These are phyloP conservation scores for Nepenthes mirabilis DNA, from an alignment of 148 eudicot genomes.

Conservation along the genomic window DNA sequence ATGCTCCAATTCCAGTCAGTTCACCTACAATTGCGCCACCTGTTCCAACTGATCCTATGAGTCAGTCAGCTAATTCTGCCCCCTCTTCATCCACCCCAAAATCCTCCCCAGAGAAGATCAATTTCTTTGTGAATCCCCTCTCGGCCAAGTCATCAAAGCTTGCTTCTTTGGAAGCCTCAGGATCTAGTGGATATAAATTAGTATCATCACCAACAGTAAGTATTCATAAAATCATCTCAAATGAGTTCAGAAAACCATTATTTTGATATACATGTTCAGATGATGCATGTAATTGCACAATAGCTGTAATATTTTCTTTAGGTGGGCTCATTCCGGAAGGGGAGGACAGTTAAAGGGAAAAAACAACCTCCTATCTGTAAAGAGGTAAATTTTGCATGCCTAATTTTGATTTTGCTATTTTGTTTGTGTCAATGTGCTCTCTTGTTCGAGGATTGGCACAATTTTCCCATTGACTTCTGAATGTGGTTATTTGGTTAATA, in stretches of 20 bases:
- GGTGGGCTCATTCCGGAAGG: conserved; percentile 82
- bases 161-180: conserved; percentile 82
- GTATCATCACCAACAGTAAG: conserved; percentile 75
- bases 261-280: too few relatives aligned
- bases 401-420: neutral
- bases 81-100: conserved; percentile 32
- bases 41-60: conserved; percentile 42
- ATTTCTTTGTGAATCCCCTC: conserved; percentile 49
- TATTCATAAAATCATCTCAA: conserved; percentile 7
- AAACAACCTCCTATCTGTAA: conserved; percentile 63
- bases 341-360: conserved; percentile 64
- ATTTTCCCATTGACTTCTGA: too few relatives aligned
- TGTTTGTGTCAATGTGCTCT: neutral
- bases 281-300: neutral
- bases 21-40: conserved; percentile 35
- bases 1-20: conserved; percentile 28
- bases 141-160: conserved; percentile 40
- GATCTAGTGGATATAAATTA: conserved; percentile 54
- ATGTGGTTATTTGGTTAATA: too few relatives aligned
- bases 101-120: conserved; percentile 42
- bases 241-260: neutral
- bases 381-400: conserved; percentile 35
- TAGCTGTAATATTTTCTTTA: conserved; percentile 10
- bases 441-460: too few relatives aligned
- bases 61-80: conserved; percentile 31